A percentile compares a stretch with the other conserved stretches of the same genome.
Conservation (phyloP, 1,139 yeast species). For the Lodderomyces orthopsilosis region DNA sequence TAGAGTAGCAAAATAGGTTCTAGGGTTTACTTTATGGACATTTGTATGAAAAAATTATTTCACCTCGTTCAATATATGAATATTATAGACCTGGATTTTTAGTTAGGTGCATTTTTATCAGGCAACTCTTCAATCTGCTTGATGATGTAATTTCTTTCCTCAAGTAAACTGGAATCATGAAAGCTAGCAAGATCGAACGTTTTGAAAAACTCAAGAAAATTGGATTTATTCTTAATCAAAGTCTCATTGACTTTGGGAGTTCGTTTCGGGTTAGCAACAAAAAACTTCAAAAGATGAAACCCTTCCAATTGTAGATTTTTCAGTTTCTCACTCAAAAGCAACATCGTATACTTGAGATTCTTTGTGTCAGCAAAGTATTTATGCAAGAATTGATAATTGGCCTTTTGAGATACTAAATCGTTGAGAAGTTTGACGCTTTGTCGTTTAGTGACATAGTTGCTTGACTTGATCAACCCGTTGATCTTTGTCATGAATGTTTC, state of each 20-base stretch:
- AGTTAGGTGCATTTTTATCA: slow-evolving; percentile 18
- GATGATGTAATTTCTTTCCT: slow-evolving; percentile 78
- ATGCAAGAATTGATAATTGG: slow-evolving; percentile 71
- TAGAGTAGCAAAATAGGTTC: slow-evolving; percentile 35
- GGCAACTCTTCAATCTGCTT: slow-evolving; percentile 74
- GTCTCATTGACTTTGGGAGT: slow-evolving; percentile 78
- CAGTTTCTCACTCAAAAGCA: slow-evolving; percentile 81
- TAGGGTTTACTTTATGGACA: neutral
- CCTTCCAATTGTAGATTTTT: slow-evolving; percentile 88
- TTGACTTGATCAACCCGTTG: slow-evolving; percentile 67
- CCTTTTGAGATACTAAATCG: slow-evolving; percentile 70
- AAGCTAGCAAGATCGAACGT: slow-evolving; percentile 62
- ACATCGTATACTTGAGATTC: slow-evolving; percentile 83
- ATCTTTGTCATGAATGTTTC: slow-evolving; percentile 57
- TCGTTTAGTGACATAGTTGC: slow-evolving; percentile 87
- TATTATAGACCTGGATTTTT: neutral
- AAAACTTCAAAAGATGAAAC: slow-evolving; percentile 87
- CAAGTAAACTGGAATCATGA: slow-evolving; percentile 67
- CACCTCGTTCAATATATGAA: no score
- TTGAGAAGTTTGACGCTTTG: slow-evolving; percentile 81
- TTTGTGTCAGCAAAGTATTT: slow-evolving; percentile 77
- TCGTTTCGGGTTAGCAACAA: slow-evolving; percentile 93
- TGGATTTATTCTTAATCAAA: slow-evolving; percentile 75
- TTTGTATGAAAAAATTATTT: no score
- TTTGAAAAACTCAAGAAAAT: slow-evolving; percentile 66